Conservation (phyloP, 139 green algal genomes). For the Nannochloris sp. region DNA sequence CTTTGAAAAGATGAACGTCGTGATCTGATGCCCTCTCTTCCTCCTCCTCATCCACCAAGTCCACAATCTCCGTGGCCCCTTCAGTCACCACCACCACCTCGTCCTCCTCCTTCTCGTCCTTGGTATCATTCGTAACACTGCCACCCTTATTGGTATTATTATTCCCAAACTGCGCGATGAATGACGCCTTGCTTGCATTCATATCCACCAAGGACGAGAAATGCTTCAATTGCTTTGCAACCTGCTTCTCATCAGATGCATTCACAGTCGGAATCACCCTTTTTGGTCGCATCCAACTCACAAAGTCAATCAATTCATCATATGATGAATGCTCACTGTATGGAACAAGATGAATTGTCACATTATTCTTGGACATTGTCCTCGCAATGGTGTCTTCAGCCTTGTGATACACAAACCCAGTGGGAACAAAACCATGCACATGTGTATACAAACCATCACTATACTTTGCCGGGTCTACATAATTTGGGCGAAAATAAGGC, state of each 20-base stretch:
- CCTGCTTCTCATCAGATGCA: slow-evolving; percentile 28
- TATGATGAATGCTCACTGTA: slow-evolving; percentile 86
- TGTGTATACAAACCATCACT: slow-evolving; percentile 29
- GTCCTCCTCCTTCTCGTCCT: slow-evolving; percentile 10
- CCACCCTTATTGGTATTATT: background rate
- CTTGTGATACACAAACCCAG: slow-evolving; percentile 78
- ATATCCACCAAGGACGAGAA: slow-evolving; percentile 59
- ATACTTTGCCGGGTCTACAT: slow-evolving; percentile 49
- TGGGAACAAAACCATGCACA: slow-evolving; percentile 82
- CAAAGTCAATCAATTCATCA: slow-evolving; percentile 67
- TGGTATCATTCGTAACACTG: background rate
- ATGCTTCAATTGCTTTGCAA: slow-evolving; percentile 38
- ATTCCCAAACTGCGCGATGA: slow-evolving; percentile 32
- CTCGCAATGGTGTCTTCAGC: slow-evolving; percentile 13
- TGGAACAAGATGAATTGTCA: slow-evolving; percentile 61
- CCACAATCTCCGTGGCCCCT: slow-evolving; percentile 4
- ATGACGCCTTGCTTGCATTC: slow-evolving; percentile 49
- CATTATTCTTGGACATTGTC: slow-evolving; percentile 36
- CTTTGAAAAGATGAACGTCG: background rate
- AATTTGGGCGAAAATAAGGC: slow-evolving; percentile 92
- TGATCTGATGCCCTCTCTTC: background rate
- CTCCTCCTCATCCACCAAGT: slow-evolving; percentile 21
- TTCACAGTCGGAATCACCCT: slow-evolving; percentile 77
- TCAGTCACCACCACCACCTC: slow-evolving; percentile 28
- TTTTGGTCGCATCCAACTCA: slow-evolving; percentile 53